Percentiles rank a stretch among this genome's conserved stretches.
These are phyloP conservation scores for Triticum timopheevii DNA, from an alignment of 176 grass and related monocot species.

Conservation along the genomic window DNA sequence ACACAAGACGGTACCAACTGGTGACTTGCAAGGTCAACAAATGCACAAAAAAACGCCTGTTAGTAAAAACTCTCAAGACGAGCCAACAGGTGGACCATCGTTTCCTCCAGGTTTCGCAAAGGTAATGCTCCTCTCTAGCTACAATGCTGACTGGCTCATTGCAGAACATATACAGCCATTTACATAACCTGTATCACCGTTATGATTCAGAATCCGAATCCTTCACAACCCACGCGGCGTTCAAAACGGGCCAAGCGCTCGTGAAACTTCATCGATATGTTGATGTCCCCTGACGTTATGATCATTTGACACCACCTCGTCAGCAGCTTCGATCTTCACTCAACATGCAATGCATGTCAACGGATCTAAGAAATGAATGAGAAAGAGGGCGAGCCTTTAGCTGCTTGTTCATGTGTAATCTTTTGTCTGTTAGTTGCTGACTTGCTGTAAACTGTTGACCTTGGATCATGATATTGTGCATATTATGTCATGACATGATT, in stretches of 20 bases:
- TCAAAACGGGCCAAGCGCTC: background rate
- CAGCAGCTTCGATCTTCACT: background rate
- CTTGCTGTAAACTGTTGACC: background rate
- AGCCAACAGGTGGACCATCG: background rate
- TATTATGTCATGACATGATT: background rate
- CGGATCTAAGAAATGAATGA: background rate
- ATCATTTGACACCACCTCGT: background rate
- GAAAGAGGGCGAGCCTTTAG: background rate
- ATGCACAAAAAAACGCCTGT: background rate
- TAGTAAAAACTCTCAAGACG: background rate
- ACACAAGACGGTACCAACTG: background rate
- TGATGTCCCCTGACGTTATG: background rate
- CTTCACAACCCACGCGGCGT: background rate
- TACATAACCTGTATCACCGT: background rate
- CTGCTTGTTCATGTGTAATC: background rate
- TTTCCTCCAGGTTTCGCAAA: slow-evolving; percentile 13
- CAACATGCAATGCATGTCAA: background rate
- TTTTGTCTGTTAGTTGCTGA: background rate
- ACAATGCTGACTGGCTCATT: background rate
- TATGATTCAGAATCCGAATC: slow-evolving; percentile 1
- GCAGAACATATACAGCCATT: background rate
- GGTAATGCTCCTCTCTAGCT: background rate
- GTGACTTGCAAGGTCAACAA: background rate
- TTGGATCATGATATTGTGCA: background rate
- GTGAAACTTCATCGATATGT: background rate